These are phyloP conservation scores for Cryptosporidium xiaoi DNA, from an alignment of 169 alveolate genomes.

Conservation along the genomic window DNA sequence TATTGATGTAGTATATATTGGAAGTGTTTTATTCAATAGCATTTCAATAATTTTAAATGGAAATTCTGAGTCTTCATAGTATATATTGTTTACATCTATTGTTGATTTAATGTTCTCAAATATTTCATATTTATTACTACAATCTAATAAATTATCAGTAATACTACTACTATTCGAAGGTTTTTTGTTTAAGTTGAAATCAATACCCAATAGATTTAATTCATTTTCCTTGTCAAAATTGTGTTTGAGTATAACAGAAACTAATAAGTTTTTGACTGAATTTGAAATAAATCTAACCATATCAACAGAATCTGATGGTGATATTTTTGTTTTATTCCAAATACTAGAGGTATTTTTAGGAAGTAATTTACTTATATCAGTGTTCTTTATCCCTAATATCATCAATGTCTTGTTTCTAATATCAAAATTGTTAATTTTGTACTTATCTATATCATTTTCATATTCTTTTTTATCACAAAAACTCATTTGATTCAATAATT, in stretches of 20 bases:
- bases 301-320: constrained; percentile 60
- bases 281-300: constrained; percentile 28
- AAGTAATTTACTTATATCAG: constrained; percentile 22
- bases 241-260: neutral
- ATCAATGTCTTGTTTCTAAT: constrained; percentile 11
- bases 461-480: constrained; percentile 37
- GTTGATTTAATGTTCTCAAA: neutral
- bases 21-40: constrained; percentile 16
- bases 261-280: constrained; percentile 26
- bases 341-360: constrained; percentile 46
- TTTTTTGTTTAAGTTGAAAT: neutral
- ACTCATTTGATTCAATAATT: constrained; percentile 21
- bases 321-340: constrained; percentile 36
- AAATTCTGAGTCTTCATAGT: constrained; percentile 23
- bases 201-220: neutral
- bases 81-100: constrained; percentile 30
- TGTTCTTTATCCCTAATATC: constrained; percentile 12
- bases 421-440: neutral
- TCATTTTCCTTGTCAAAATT: constrained; percentile 9
- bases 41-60: constrained; percentile 42
- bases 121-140: neutral
- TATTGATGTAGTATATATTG: constrained; percentile 55
- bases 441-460: neutral
- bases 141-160: no score
- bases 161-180: no score